Evolutionary conservation across 208 protist species (phyloP), one percentile per base, ranked within the genome.

Genomic region (Herpetomonas samuelpessoai): DNA sequence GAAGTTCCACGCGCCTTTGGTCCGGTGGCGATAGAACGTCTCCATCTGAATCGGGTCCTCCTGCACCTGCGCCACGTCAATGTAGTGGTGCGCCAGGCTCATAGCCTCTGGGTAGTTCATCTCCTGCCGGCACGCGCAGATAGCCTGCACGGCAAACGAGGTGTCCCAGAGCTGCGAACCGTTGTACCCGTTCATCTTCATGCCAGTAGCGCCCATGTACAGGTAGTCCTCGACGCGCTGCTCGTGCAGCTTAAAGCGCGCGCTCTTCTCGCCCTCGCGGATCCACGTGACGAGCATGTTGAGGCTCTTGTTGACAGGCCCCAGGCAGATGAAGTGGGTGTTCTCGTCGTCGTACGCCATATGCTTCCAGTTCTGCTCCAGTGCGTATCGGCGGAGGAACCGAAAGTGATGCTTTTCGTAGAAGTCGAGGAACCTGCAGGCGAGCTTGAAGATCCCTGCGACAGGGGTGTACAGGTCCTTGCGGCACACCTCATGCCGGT

Each of bases 101-200:
- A 96, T 88, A 60, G 86, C 76, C 7, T 83, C 61, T 28, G 75
- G 71, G 61, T 74, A 81, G 26, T 72, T 45, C 60, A 83, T 80
- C 76, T 87, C 83, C 26, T 83, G 72, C 18, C 77, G 69, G 63
- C 81, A 92, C 19, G 93, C 92, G 50, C 88, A 81, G 41, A 98
- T 82, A 10, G 95, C 96, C 75, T 98, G 97, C 28, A 98, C 83
- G 1, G 93, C 88, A 67, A 99, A 99, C 18, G 91, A 88, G 21
- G 97, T 98, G 76, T 99, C 98, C 98, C 98, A 99, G 39, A 98
- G 80, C 83, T 99, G 97, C 26, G 91, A 98, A 1, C 98, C 98
- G 79, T 99, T 99, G 76, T 99, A 99, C 28, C 98, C 97, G 58
- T 95, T 93, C 96, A 99, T 98, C 48, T 95, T 91, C 93, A 99